Evolutionary conservation across 2,329 filamentous ascomycete genomes (phyloP), one percentile per base, ranked within the genome.

Genomic region (Nemania diffusa): DNA sequence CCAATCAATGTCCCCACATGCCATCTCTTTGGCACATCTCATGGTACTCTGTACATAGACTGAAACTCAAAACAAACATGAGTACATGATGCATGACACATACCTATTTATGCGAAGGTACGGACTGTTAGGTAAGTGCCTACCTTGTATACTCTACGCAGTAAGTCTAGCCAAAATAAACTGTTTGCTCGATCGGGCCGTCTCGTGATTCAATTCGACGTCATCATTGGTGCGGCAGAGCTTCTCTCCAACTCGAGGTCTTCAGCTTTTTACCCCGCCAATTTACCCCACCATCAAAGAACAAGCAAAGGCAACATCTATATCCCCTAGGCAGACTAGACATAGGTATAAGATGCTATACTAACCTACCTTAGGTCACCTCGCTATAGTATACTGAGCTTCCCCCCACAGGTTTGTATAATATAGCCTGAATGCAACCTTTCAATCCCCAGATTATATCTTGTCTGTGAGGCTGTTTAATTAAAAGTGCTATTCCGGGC

Each of bases 381-480:
- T 9, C 9, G 34, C 11, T 40, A 40, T 37, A 62, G 40, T 32
- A 7, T 27, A 17, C 13, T 64, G 26, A 67, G 58, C 32, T n/a
- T 62, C 42, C 58, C 48, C 22, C 57, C 53, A 60, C 42, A 46
- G 51, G 8, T 46, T 46, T 46, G 56, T 62, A 64, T 52, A 65
- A 62, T 62, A 62, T 62, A 70, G 57, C 64, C 56, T 69, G 66
- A 67, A 61, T 66, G 11, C 57, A 64, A 20, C 58, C 40, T 57
- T 48, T 60, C 50, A 50, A 50, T 48, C 22, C n/a, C 6, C 17
- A 7, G 32, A 11, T 24, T 57, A 27, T 42, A 20, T 34, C 22
- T 26, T 46, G 61, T 24, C 32, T 29, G 32, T 6, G 29, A 63
- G 22, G 22, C 11, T 56, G 20, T 20, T 57, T 55, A 20, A 37